phyloP scores from a whole-genome alignment of 257 asterid species.

The Jacaranda mimosifolia region DNA sequence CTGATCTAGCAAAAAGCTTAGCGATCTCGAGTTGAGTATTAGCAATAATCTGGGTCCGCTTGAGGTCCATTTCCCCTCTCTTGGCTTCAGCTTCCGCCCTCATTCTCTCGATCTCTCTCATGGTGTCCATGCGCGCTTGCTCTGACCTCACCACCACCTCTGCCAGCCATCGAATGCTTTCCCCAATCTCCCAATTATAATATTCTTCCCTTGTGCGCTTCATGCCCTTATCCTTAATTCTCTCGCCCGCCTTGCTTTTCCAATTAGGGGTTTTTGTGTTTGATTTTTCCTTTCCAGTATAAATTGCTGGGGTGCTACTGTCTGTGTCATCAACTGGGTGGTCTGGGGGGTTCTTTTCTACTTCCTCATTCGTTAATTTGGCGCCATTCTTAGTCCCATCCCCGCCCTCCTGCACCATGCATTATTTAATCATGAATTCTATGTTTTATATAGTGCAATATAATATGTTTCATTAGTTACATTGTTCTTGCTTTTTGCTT shows the following conservation, averaged over 20 bases:
- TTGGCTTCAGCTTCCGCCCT: constrained; percentile 78
- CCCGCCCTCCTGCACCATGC: constrained; percentile 47
- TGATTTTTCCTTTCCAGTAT: constrained; percentile 44
- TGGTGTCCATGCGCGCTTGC: constrained; percentile 75
- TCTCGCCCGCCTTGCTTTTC: background rate
- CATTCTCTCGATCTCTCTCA: constrained; percentile 80
- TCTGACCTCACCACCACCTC: constrained; percentile 78
- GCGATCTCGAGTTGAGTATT: constrained; percentile 82
- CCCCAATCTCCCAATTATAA: constrained; percentile 53
- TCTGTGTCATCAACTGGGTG: constrained; percentile 47
- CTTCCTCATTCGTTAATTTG: constrained; percentile 52
- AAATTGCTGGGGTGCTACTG: constrained; percentile 72
- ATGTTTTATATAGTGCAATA: too few relatives aligned
- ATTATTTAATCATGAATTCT: background rate
- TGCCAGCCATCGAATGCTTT: constrained; percentile 77
- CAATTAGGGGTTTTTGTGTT: constrained; percentile 38
- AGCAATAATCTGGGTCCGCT: constrained; percentile 75
- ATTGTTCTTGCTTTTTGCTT: too few relatives aligned
- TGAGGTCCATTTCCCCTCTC: constrained; percentile 83
- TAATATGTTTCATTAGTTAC: too few relatives aligned
- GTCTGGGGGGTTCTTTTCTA: constrained; percentile 39
- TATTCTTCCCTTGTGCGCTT: constrained; percentile 46
- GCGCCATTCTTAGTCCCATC: constrained; percentile 40
- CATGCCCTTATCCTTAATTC: constrained; percentile 36
- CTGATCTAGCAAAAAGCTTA: constrained; percentile 61